Conservation (phyloP, 441 rosid genomes). For the Bocquillonia castaneifolia region DNA sequence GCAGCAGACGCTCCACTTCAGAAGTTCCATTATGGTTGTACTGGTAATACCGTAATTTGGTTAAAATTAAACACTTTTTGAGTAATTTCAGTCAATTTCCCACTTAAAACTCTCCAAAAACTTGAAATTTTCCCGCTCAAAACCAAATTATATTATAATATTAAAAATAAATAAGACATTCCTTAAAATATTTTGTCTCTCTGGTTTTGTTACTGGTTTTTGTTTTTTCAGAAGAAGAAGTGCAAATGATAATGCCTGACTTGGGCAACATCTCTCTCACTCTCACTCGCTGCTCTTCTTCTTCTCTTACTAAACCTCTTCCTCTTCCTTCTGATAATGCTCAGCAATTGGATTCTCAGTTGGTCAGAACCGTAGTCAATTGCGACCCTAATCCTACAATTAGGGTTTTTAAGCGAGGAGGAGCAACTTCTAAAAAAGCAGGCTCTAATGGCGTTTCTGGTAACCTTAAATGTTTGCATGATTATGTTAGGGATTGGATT, state of each 20-base stretch:
- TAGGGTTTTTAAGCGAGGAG: slow-evolving; percentile 26
- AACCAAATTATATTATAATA: background rate
- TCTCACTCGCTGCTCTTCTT: slow-evolving; percentile 38
- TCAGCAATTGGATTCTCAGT: background rate
- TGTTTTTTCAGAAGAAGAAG: background rate
- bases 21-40: too few species aligned
- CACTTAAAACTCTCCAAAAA: background rate
- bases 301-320: slow-evolving; percentile 32
- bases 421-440: slow-evolving; percentile 28
- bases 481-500: slow-evolving; percentile 44
- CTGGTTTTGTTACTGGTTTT: background rate
- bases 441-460: background rate
- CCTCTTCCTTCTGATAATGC: slow-evolving; percentile 13
- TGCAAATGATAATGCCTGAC: slow-evolving; percentile 52
- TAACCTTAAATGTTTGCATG: slow-evolving; percentile 35
- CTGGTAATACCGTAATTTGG: background rate
- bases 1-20: too few species aligned
- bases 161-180: too few species aligned
- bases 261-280: slow-evolving; percentile 43
- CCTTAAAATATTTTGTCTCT: background rate
- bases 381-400: too few species aligned
- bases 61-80: background rate
- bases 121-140: slow-evolving; percentile 32
- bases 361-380: slow-evolving; percentile 29
- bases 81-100: background rate